Evolutionary conservation across 768 basidiomycete species (phyloP).

Genomic region (Mycena galopus): DNA sequence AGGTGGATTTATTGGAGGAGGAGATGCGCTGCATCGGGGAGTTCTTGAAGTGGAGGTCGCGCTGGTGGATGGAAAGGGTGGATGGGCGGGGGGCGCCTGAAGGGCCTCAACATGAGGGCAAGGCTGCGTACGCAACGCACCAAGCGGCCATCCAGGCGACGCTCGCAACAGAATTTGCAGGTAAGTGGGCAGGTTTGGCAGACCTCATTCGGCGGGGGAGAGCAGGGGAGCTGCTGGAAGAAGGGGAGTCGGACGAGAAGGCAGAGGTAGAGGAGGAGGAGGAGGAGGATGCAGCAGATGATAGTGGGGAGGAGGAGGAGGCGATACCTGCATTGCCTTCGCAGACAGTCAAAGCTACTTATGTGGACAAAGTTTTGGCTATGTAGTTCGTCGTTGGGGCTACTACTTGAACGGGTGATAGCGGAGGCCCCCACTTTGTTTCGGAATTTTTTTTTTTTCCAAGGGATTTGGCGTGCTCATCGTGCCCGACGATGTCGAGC

Average conservation of each 20-base stretch:
- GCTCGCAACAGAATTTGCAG: background rate
- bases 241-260: background rate
- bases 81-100: background rate
- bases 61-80: constrained; percentile 19
- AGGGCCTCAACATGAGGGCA: constrained; percentile 9
- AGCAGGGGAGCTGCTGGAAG: background rate
- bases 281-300: background rate
- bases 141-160: constrained; percentile 5
- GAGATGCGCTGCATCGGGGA: constrained; percentile 8
- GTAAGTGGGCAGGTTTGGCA: background rate
- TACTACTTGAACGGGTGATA: background rate
- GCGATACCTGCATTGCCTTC: background rate
- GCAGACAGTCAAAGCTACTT: background rate
- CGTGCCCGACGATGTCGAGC: no score
- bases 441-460: background rate
- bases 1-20: no score
- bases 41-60: constrained; percentile 18
- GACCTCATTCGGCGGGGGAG: background rate
- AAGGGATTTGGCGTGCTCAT: no score
- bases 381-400: background rate
- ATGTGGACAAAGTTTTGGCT: background rate
- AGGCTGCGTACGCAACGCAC: constrained; percentile 15
- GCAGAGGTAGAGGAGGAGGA: no score
- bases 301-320: constrained; percentile 11
- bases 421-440: background rate